These are phyloP conservation scores for Trypanosoma rangeli DNA, from an alignment of 208 protist genomes.

Conservation along the genomic window DNA sequence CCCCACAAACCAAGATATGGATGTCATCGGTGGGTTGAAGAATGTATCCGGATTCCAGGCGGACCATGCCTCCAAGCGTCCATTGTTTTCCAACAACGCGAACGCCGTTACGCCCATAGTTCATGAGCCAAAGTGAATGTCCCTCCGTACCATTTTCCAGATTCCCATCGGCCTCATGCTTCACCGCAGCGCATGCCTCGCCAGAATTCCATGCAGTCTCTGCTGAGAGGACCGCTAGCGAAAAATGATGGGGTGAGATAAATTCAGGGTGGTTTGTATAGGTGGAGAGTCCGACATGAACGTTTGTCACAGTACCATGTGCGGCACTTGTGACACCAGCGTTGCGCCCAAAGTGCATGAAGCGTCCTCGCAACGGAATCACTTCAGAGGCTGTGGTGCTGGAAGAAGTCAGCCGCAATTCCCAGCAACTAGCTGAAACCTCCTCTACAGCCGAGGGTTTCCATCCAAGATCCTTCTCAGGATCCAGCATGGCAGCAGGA, in stretches of 20 bases:
- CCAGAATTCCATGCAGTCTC: not conserved
- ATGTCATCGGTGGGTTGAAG: slow-evolving; percentile 43
- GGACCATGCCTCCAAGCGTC: slow-evolving; percentile 46
- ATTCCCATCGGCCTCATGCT: slow-evolving; percentile 12
- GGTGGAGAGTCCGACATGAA: slow-evolving; percentile 45
- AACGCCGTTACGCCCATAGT: slow-evolving; percentile 75
- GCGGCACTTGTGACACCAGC: slow-evolving; percentile 32
- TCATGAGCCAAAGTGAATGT: slow-evolving; percentile 51
- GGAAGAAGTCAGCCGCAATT: slow-evolving; percentile 10
- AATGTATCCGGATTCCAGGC: slow-evolving; percentile 34
- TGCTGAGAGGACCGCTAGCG: slow-evolving; percentile 38
- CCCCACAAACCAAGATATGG: slow-evolving; percentile 15
- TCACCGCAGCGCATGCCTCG: not conserved
- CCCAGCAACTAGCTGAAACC: slow-evolving; percentile 8
- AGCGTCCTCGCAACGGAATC: slow-evolving; percentile 31
- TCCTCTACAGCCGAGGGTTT: slow-evolving; percentile 17
- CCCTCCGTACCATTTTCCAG: slow-evolving; percentile 12
- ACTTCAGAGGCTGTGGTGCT: slow-evolving; percentile 14
- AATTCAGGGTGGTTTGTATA: slow-evolving; percentile 43
- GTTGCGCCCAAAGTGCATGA: slow-evolving; percentile 49
- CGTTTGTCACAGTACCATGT: slow-evolving; percentile 29
- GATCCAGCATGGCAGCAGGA: slow-evolving; percentile 39
- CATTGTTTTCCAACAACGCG: slow-evolving; percentile 39
- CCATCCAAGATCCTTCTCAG: slow-evolving; percentile 52
- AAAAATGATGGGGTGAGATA: slow-evolving; percentile 60